Conservation (phyloP, 2,329 filamentous ascomycete species). For the Penicillium carneum region DNA sequence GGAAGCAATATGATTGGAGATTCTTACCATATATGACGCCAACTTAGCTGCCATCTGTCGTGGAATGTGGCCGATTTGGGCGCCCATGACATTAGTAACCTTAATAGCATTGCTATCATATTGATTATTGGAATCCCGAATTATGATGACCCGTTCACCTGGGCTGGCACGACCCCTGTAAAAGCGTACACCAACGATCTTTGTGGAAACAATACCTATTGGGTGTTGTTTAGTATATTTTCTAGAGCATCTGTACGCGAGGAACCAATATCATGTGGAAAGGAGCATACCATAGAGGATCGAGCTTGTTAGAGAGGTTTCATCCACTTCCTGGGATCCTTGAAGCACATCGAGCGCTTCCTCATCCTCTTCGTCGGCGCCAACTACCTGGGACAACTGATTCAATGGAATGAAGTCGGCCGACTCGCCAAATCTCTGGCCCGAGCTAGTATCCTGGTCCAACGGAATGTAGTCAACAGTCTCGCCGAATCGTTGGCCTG, state of each 20-base stretch:
- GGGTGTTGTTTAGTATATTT: constrained; percentile 4
- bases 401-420: constrained; percentile 43
- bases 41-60: constrained; percentile 72
- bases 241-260: not conserved
- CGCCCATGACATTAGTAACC: constrained; percentile 75
- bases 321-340: constrained; percentile 46
- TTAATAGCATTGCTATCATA: constrained; percentile 80
- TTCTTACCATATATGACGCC: constrained; percentile 71
- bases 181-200: constrained; percentile 68
- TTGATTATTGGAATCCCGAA: constrained; percentile 71
- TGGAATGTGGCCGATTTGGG: constrained; percentile 81
- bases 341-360: constrained; percentile 44
- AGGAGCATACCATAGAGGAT: constrained; percentile 51
- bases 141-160: constrained; percentile 69
- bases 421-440: constrained; percentile 41
- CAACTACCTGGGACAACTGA: constrained; percentile 40
- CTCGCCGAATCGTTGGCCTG: constrained; percentile 42
- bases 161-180: constrained; percentile 68
- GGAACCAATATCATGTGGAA: not conserved
- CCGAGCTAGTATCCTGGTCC: constrained; percentile 9
- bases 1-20: not conserved
- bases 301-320: constrained; percentile 44
- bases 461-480: constrained; percentile 1
- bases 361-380: constrained; percentile 49
- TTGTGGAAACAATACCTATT: constrained; percentile 54